These are phyloP conservation scores for Sporothrix luriei DNA, from an alignment of 2,329 filamentous ascomycete species.

Conservation along the genomic window DNA sequence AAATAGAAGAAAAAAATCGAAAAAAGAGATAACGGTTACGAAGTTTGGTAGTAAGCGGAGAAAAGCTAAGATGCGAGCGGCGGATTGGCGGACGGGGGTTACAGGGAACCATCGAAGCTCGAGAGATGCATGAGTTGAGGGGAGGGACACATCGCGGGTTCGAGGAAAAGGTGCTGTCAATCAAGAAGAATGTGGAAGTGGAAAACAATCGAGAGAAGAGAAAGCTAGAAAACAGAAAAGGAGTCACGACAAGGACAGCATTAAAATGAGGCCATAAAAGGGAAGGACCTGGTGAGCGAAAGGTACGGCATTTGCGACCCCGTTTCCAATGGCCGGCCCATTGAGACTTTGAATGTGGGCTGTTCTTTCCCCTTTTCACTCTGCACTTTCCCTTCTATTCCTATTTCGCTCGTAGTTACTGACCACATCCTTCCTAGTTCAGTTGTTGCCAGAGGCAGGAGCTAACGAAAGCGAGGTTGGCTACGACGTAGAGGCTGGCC, in stretches of 20 bases:
- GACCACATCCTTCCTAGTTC: slow-evolving; percentile 13
- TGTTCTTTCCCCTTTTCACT: slow-evolving; percentile 27
- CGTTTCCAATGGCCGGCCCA: neutral
- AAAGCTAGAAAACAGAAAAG: no score
- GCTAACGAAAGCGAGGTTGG: slow-evolving; percentile 28
- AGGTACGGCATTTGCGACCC: neutral
- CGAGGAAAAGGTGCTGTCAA: no score
- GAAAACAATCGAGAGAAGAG: neutral
- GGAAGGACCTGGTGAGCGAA: neutral
- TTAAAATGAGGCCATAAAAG: neutral
- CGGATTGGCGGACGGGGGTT: slow-evolving; percentile 24
- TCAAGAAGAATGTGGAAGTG: neutral
- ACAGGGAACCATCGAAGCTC: neutral
- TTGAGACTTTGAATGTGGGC: slow-evolving; percentile 22
- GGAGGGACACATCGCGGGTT: neutral
- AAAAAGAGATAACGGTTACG: neutral
- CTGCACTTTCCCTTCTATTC: slow-evolving; percentile 5
- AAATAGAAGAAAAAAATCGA: neutral
- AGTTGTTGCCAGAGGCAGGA: slow-evolving; percentile 18
- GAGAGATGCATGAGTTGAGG: neutral
- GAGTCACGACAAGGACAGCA: no score
- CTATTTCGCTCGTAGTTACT: slow-evolving; percentile 15
- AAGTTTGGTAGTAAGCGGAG: slow-evolving; percentile 10
- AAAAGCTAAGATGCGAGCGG: neutral
- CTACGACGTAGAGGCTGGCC: slow-evolving; percentile 27